Evolutionary conservation across 1,284 basidiomycete genomes (phyloP), one percentile per base, ranked within the genome.

Genomic region (Apiotrichum gamsii): DNA sequence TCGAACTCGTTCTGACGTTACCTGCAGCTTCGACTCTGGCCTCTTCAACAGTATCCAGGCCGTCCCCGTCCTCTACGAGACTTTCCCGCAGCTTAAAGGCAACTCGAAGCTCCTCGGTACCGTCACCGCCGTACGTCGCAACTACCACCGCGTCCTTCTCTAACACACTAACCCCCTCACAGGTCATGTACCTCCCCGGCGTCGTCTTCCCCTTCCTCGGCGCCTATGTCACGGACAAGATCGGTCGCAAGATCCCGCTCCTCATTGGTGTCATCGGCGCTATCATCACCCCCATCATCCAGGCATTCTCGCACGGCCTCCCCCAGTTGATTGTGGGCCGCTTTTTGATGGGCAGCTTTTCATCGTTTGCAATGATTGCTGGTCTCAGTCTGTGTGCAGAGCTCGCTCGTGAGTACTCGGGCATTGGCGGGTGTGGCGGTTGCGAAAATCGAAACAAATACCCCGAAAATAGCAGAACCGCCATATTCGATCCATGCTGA

Each of bases 211-310:
- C 39, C 3, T 35, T 34, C 16, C 5, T 41, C 11, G 45, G 45
- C 18, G 45, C 45, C 1, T 47, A 34, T 18, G 23, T 47, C 8
- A 40, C 46, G 5, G 46, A 47, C 29, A 37, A 28, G 16, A 23
- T 47, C 18, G 46, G 46, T 18, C 46, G 46, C 18, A 47, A 47
- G 46, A 47, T 47, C 16, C 46, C 46, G 9, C 40, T 47, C 35
- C 25, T 47, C 21, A 37, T 47, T 10, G 46, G 40, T 8, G 38
- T 47, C 29, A 24, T 43, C 23, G 46, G 46, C 15, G 46, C 46
- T 2, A 43, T 43, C 14, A 5, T 47, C 29, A 47, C 46, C 2
- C 46, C 46, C 16, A 38, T 47, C 40, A 47, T 47, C 29, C 46
- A 47, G 35, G 46, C 34, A 1, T 32, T 31, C 4, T 42, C 46